Evolutionary conservation across 495 filamentous ascomycete genomes (phyloP).

Genomic region (Trichocladium antarcticum): DNA sequence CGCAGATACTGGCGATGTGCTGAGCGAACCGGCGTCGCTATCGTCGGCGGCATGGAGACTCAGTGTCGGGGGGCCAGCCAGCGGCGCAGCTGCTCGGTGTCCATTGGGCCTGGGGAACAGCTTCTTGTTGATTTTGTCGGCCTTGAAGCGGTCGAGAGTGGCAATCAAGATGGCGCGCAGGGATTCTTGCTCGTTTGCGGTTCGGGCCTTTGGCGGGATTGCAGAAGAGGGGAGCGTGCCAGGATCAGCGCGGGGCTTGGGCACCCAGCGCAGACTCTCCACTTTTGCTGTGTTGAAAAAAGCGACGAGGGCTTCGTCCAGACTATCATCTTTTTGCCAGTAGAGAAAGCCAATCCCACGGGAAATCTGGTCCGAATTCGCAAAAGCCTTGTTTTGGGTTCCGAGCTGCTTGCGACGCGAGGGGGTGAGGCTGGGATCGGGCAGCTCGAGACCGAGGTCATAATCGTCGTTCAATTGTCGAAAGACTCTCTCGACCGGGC

Average conservation of each 20-base stretch:
- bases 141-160: slow-evolving; percentile 5
- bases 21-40: not conserved
- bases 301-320: slow-evolving; percentile 7
- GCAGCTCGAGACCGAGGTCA: slow-evolving; percentile 11
- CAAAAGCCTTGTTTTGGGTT: slow-evolving; percentile 7
- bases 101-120: not conserved
- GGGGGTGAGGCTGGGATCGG: slow-evolving; percentile 15
- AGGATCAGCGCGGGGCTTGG: slow-evolving; percentile 7
- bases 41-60: not conserved
- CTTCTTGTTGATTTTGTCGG: not conserved
- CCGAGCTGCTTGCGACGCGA: slow-evolving; percentile 7
- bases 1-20: not conserved
- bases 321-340: slow-evolving; percentile 4
- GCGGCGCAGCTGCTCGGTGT: no score
- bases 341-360: slow-evolving; percentile 12
- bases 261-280: slow-evolving; percentile 16
- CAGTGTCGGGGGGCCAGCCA: not conserved
- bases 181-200: slow-evolving; percentile 1
- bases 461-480: slow-evolving; percentile 18
- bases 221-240: slow-evolving; percentile 6
- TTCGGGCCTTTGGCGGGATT: slow-evolving; percentile 9
- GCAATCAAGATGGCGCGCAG: slow-evolving; percentile 14
- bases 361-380: slow-evolving; percentile 11
- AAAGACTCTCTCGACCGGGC: slow-evolving; percentile 7
- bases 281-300: slow-evolving; percentile 16